Evolutionary conservation across 2,329 filamentous ascomycete species (phyloP).

Genomic region (Phialocephala sp.): DNA sequence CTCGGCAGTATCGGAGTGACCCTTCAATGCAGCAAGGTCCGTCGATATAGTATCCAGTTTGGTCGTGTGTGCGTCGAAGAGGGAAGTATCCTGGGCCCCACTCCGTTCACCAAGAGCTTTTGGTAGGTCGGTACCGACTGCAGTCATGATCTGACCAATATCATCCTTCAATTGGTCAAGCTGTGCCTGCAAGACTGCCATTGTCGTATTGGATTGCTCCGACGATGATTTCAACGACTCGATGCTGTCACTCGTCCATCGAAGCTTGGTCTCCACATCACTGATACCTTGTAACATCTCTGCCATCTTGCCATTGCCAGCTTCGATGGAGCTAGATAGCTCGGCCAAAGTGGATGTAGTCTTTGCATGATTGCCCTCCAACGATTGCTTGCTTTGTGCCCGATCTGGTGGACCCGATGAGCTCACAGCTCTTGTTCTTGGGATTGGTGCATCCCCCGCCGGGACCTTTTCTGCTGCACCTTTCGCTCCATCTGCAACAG

Average conservation of each 20-base stretch:
- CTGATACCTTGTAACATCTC: conserved; percentile 31
- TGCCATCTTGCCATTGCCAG: conserved; percentile 35
- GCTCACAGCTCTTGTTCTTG: neutral
- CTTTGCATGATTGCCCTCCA: conserved; percentile 34
- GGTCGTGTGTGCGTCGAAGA: conserved; percentile 32
- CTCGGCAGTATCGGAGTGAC: conserved; percentile 26
- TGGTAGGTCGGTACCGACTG: conserved; percentile 36
- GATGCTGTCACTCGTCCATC: conserved; percentile 30
- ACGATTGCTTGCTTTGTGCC: conserved; percentile 30
- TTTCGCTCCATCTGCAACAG: conserved; percentile 13
- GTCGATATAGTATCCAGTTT: conserved; percentile 37
- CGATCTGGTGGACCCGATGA: conserved; percentile 11
- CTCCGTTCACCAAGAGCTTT: conserved; percentile 32
- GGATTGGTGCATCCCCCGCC: neutral
- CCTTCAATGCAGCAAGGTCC: conserved; percentile 35
- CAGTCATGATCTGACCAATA: conserved; percentile 35
- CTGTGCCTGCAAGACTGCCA: conserved; percentile 39
- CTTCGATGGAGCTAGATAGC: conserved; percentile 35
- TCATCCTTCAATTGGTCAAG: conserved; percentile 41
- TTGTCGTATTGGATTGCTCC: conserved; percentile 36
- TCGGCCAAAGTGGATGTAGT: conserved; percentile 35
- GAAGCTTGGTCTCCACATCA: conserved; percentile 31
- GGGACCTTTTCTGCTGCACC: conserved; percentile 3
- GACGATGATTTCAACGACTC: conserved; percentile 32
- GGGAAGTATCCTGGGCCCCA: conserved; percentile 24